Base-by-base conservation (phyloP, 2,329 filamentous ascomycete species). In the Penicillium hesseltinei region DNA sequence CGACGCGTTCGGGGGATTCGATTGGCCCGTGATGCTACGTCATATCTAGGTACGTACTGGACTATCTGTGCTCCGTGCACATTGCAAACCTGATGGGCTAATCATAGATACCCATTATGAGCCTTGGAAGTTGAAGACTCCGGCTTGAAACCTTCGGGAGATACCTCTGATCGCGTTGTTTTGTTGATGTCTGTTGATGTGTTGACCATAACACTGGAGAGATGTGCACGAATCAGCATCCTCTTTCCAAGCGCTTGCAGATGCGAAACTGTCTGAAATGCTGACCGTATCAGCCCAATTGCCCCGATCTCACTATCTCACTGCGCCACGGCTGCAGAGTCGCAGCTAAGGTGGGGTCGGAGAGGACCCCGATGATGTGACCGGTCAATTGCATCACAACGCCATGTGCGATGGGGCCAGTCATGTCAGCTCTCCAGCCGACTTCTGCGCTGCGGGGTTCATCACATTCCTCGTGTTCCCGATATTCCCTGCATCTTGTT, bases 401-500 rank as follows among this genome's bases (percentile, higher is more conserved):
- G 58, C 64, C 64, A 66, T 65, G 64, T 65, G 64, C 54, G 51
- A 60, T 56, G 56, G 31, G 40, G 38, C 65, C 64, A 67, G 62
- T 67, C 53, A 53, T 49, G 35, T 58, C 45, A 38, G 38, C 51
- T 51, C 48, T 63, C 54, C 50, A 58, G 45, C 57, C 60, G 59
- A 64, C 54, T 42, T 27, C 54, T 27, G 59, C 21, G 44, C 63
- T 68, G 66, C 66, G 66, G 64, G 65, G 65, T 67, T 46, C 52
- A 62, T 67, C 65, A 67, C 65, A 64, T 59, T 56, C 43, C 53
- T 33, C 45, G 51, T 44, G 31, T 56, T 25, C 50, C 19, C 38
- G 33, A 48, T 38, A 36, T 27, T 43, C 29, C 21, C 23, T 56
- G 47, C 59, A 44, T 35, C 31, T 21, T 50, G 29, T 50, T 36